These are phyloP conservation scores for Hemisphaericaspora subhashii DNA, from an alignment of 1,139 yeast genomes.

Conservation along the genomic window DNA sequence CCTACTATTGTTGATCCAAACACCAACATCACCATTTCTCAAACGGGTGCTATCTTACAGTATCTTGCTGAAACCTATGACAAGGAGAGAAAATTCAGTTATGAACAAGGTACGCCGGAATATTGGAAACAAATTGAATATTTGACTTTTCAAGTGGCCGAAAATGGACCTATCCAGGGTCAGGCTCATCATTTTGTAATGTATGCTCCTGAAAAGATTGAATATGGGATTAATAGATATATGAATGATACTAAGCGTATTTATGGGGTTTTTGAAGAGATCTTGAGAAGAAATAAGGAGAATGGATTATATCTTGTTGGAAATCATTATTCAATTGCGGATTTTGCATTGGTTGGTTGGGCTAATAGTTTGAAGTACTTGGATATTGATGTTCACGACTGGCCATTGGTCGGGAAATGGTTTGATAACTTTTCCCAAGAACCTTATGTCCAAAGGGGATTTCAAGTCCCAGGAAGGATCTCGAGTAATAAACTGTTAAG, in stretches of 20 bases:
- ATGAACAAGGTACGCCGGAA: constrained; percentile 39
- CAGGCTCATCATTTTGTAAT: constrained; percentile 50
- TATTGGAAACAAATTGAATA: constrained; percentile 55
- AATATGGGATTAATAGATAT: constrained; percentile 54
- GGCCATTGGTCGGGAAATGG: constrained; percentile 49
- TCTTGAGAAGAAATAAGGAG: constrained; percentile 34
- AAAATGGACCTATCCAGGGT: constrained; percentile 63
- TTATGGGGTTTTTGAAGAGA: constrained; percentile 51
- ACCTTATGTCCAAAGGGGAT: constrained; percentile 41
- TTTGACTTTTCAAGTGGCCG: constrained; percentile 57
- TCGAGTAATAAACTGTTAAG: too few species aligned
- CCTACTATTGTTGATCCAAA: constrained; percentile 54
- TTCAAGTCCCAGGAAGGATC: constrained; percentile 10
- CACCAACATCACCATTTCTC: constrained; percentile 47
- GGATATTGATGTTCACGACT: constrained; percentile 40
- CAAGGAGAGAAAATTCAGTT: constrained; percentile 49
- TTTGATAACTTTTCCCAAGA: constrained; percentile 32
- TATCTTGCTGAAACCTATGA: constrained; percentile 61
- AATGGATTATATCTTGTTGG: constrained; percentile 60
- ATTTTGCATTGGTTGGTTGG: constrained; percentile 49
- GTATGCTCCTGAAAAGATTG: constrained; percentile 48
- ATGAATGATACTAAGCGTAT: constrained; percentile 51
- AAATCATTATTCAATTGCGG: constrained; percentile 54
- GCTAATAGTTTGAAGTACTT: constrained; percentile 16
- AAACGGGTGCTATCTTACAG: constrained; percentile 58